These are phyloP conservation scores for Plantago lanceolata DNA, from an alignment of 305 asterid species.

Conservation along the genomic window DNA sequence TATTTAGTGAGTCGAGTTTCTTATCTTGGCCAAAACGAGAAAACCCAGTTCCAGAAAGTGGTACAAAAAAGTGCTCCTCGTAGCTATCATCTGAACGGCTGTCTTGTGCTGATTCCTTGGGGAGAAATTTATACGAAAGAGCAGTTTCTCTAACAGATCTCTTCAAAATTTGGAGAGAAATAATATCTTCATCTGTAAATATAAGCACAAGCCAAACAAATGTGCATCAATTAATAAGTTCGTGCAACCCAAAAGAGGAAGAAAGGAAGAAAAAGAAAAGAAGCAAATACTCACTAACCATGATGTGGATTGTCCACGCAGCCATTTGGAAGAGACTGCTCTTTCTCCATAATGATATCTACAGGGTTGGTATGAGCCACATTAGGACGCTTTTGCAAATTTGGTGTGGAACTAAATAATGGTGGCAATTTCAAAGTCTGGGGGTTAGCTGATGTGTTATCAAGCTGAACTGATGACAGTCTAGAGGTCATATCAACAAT, in stretches of 20 bases:
- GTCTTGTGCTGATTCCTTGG: constrained; percentile 67
- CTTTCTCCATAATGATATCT: constrained; percentile 48
- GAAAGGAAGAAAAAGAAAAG: no score
- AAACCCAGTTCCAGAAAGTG: constrained; percentile 64
- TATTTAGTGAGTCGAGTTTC: constrained; percentile 44
- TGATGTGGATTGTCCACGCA: constrained; percentile 43
- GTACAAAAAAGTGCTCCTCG: constrained; percentile 76
- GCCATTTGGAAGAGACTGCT: constrained; percentile 41
- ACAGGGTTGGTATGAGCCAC: constrained; percentile 47
- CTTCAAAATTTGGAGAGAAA: constrained; percentile 72
- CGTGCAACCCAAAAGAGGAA: constrained; percentile 5
- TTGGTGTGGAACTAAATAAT: constrained; percentile 81
- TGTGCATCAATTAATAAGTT: background rate
- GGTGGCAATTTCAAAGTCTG: constrained; percentile 89
- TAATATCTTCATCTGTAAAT: constrained; percentile 64
- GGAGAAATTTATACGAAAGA: constrained; percentile 51
- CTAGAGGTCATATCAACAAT: constrained; percentile 70
- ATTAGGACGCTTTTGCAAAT: constrained; percentile 61
- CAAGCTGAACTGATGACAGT: constrained; percentile 74
- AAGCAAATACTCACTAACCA: constrained; percentile 46
- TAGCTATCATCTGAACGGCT: constrained; percentile 81
- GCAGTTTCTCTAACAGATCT: constrained; percentile 97
- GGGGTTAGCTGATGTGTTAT: constrained; percentile 66
- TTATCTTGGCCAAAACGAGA: constrained; percentile 52
- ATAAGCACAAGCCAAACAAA: constrained; percentile 18